Percentiles rank a stretch among this genome's conserved stretches.
Conservation (phyloP, 2,329 filamentous ascomycete genomes). For the Bisporella sp. region DNA sequence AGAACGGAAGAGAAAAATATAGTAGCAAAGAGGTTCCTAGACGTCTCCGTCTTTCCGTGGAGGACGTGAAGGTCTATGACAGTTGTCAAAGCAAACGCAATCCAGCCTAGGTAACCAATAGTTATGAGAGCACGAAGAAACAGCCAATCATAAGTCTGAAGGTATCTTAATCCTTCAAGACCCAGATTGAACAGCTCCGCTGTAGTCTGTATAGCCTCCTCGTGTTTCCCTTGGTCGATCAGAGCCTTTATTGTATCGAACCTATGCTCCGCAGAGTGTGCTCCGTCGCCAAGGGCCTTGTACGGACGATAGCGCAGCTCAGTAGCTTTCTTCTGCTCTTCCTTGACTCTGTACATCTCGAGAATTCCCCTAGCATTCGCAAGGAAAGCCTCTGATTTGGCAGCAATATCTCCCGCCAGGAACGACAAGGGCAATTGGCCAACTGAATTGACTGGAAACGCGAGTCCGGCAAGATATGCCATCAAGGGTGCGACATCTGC, state of each 20-base stretch:
- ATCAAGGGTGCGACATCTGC: constrained; percentile 93
- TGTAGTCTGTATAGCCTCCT: constrained; percentile 74
- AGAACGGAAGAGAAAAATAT: constrained; percentile 69
- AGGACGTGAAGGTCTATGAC: constrained; percentile 86
- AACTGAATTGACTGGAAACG: constrained; percentile 94
- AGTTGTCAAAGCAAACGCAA: constrained; percentile 82
- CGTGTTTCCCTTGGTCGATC: constrained; percentile 59
- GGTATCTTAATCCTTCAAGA: constrained; percentile 79
- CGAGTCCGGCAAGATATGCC: constrained; percentile 81
- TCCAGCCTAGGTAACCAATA: constrained; percentile 89
- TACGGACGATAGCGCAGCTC: constrained; percentile 76
- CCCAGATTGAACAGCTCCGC: constrained; percentile 69
- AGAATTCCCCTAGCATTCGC: constrained; percentile 82
- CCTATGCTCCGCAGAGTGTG: constrained; percentile 58
- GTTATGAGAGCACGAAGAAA: constrained; percentile 88
- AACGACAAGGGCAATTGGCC: constrained; percentile 85
- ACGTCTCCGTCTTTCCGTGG: constrained; percentile 57
- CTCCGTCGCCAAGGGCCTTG: constrained; percentile 60
- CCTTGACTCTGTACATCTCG: constrained; percentile 95
- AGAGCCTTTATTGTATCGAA: constrained; percentile 59
- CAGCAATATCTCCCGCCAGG: constrained; percentile 60
- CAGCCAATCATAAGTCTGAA: constrained; percentile 98
- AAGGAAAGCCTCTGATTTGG: constrained; percentile 79
- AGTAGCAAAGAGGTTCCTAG: constrained; percentile 52
- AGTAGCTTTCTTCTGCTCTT: constrained; percentile 69